phyloP scores from a whole-genome alignment of 495 filamentous ascomycete species.

The Chaetomium cochliodes region DNA sequence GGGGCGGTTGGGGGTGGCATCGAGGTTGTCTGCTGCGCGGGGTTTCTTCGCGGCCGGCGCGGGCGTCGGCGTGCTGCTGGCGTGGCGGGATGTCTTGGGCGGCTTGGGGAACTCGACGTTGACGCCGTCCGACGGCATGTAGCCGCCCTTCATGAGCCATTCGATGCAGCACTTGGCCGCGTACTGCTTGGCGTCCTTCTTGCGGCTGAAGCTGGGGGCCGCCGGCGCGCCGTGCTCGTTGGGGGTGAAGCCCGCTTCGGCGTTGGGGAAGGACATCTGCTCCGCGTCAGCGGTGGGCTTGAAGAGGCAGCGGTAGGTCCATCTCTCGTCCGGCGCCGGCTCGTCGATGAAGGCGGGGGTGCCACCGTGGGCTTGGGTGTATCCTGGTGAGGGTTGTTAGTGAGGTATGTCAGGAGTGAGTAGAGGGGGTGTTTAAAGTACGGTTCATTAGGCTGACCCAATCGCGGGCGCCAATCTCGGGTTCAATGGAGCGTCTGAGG shows the following conservation, averaged over 20 bases:
- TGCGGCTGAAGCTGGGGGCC: conserved; percentile 34
- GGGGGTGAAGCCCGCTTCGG: conserved; percentile 24
- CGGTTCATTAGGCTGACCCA: conserved; percentile 42
- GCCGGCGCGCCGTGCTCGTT: conserved; percentile 14
- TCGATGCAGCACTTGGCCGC: conserved; percentile 45
- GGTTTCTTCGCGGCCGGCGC: background rate
- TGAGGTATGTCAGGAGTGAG: background rate
- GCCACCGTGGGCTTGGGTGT: conserved; percentile 16
- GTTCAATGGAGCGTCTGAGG: conserved; percentile 35
- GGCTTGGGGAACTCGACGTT: conserved; percentile 13
- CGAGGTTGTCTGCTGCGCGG: too few species aligned
- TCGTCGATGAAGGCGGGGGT: conserved; percentile 12
- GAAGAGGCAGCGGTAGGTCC: conserved; percentile 26
- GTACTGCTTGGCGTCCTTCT: conserved; percentile 49
- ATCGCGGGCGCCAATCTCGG: conserved; percentile 33
- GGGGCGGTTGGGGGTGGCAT: too few species aligned
- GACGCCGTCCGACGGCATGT: conserved; percentile 28
- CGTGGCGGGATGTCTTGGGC: background rate
- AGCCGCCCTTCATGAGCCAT: conserved; percentile 36
- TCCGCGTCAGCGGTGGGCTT: conserved; percentile 19
- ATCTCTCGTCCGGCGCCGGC: conserved; percentile 17
- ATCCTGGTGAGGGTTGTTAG: conserved; percentile 23
- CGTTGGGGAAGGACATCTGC: conserved; percentile 30
- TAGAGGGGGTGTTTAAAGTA: conserved; percentile 23
- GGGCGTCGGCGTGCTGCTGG: background rate